Evolutionary conservation across 2,329 filamentous ascomycete species (phyloP).

Genomic region (Lecanosticta acicola): DNA sequence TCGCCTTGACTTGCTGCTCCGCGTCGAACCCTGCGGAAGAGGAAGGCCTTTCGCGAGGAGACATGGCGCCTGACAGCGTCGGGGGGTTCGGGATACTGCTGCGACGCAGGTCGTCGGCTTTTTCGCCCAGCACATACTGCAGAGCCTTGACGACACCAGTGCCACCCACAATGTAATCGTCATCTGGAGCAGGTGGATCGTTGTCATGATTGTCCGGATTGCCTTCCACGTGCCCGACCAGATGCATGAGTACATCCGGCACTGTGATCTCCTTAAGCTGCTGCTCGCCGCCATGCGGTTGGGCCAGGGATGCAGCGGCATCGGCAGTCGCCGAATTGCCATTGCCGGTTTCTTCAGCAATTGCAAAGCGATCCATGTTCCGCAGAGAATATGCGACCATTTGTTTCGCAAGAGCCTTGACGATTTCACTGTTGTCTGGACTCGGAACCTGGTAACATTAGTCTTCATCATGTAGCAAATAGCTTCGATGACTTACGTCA

Average conservation of each 20-base stretch:
- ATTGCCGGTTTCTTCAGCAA: conserved; percentile 52
- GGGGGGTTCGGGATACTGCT: conserved; percentile 34
- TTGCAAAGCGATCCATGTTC: conserved; percentile 77
- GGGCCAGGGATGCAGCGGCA: conserved; percentile 39
- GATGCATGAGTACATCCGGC: conserved; percentile 78
- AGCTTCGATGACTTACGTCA: conserved; percentile 48
- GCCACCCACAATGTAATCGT: conserved; percentile 93
- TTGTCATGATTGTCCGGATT: conserved; percentile 51
- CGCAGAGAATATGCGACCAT: conserved; percentile 90
- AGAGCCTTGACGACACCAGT: conserved; percentile 93
- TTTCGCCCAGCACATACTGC: conserved; percentile 81
- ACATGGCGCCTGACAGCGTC: conserved; percentile 42
- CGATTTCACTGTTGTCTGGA: conserved; percentile 76
- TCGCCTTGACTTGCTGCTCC: conserved; percentile 57
- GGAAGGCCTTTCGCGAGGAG: conserved; percentile 29
- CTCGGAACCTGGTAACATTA: conserved; percentile 52
- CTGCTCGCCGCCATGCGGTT: conserved; percentile 42
- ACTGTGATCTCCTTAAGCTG: conserved; percentile 55
- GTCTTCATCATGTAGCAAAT: not conserved
- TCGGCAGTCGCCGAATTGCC: conserved; percentile 36
- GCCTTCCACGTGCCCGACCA: conserved; percentile 67
- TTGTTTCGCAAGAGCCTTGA: conserved; percentile 87
- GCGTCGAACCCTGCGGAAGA: conserved; percentile 26
- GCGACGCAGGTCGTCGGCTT: conserved; percentile 46
- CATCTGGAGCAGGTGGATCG: conserved; percentile 68